Percentiles rank a stretch among this genome's conserved stretches.
phyloP scores from a whole-genome alignment of 805 yeast genomes.

The Starmerella roubikii region DNA sequence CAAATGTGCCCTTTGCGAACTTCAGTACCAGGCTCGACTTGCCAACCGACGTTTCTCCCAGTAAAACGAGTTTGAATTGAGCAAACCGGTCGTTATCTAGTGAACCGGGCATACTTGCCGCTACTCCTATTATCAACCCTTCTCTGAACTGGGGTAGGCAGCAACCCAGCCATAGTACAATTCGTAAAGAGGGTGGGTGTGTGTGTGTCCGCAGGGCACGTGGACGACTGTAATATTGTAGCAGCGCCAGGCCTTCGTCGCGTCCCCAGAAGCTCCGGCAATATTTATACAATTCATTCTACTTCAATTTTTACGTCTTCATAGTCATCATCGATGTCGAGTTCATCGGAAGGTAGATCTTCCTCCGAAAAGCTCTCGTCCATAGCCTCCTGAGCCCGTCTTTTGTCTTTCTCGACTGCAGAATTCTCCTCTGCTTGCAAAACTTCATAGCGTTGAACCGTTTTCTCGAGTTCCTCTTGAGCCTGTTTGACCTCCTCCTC shows the following conservation, averaged over 20 bases:
- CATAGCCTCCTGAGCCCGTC: constrained; percentile 1
- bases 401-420: constrained; percentile 4
- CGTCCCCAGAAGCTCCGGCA: too few species aligned
- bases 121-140: too few species aligned
- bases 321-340: not conserved
- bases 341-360: constrained; percentile 5
- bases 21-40: constrained; percentile 70
- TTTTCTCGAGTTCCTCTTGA: constrained; percentile 1
- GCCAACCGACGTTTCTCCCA: constrained; percentile 75
- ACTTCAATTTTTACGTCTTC: too few species aligned
- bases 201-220: too few species aligned
- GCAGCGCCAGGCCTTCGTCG: too few species aligned
- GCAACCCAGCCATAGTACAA: too few species aligned
- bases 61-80: constrained; percentile 55
- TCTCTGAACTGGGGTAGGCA: too few species aligned
- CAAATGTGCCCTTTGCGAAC: constrained; percentile 57
- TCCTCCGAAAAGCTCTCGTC: not conserved
- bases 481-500: constrained; percentile 2
- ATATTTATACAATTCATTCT: too few species aligned
- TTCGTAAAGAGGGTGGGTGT: too few species aligned
- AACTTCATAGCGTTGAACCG: not conserved
- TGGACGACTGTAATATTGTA: too few species aligned
- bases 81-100: constrained; percentile 25
- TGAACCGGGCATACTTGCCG: too few species aligned
- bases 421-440: not conserved